Conservation (phyloP, 495 filamentous ascomycete genomes). For the Penicillium pulvis region DNA sequence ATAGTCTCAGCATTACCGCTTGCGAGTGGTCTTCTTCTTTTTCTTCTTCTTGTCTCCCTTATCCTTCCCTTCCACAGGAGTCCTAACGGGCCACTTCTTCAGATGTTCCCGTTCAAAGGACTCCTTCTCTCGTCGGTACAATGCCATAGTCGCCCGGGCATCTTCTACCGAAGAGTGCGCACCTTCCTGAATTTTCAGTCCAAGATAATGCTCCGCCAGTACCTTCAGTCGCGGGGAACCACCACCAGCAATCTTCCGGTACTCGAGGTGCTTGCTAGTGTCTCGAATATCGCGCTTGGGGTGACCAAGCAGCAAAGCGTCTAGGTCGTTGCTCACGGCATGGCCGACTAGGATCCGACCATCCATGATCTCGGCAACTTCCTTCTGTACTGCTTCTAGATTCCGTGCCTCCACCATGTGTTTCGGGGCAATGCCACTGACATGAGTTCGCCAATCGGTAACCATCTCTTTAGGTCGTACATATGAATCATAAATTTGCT, state of each 20-base stretch:
- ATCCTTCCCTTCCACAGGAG: constrained; percentile 41
- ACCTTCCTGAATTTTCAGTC: constrained; percentile 80
- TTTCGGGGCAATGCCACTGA: constrained; percentile 74
- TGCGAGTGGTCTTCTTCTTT: constrained; percentile 52
- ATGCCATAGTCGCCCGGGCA: constrained; percentile 82
- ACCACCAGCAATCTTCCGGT: constrained; percentile 72
- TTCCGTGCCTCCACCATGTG: constrained; percentile 67
- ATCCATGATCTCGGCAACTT: constrained; percentile 70
- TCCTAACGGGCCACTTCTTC: constrained; percentile 58
- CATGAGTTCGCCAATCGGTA: constrained; percentile 84
- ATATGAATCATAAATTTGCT: constrained; percentile 88
- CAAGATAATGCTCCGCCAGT: constrained; percentile 75
- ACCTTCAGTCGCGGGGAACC: constrained; percentile 75
- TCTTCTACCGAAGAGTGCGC: constrained; percentile 81
- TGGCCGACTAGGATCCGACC: constrained; percentile 83
- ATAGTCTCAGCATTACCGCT: constrained; percentile 37
- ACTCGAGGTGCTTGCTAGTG: constrained; percentile 75
- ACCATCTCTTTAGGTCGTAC: constrained; percentile 76
- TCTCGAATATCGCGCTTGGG: constrained; percentile 78
- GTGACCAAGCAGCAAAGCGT: constrained; percentile 73
- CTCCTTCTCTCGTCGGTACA: constrained; percentile 79
- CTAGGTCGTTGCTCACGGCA: constrained; percentile 83
- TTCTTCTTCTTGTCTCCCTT: constrained; percentile 51
- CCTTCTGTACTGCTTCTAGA: constrained; percentile 73
- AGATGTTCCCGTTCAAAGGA: constrained; percentile 80